Conservation (phyloP, 2,329 filamentous ascomycete genomes). For the Thielaviopsis euricoi region DNA sequence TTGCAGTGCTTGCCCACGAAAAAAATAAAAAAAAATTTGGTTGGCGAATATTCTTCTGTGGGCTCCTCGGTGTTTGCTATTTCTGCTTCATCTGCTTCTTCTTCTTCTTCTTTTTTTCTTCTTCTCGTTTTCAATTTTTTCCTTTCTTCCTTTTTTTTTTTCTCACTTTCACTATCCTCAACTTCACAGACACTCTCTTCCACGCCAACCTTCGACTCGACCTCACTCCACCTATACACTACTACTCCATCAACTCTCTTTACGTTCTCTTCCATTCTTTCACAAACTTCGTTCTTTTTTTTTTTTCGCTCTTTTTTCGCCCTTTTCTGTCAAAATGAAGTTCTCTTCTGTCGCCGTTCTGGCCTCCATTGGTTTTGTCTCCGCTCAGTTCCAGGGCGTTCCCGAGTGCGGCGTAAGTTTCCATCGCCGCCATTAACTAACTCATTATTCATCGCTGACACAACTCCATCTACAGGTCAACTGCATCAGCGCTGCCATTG, state of each 20-base stretch:
- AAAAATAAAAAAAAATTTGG: not conserved
- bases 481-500: slow-evolving; percentile 22
- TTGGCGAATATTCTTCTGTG: not conserved
- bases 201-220: not conserved
- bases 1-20: not conserved
- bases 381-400: slow-evolving; percentile 22
- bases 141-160: not conserved
- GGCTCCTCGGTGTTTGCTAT: not conserved
- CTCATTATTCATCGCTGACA: not conserved
- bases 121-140: not conserved
- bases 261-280: not conserved
- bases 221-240: not conserved
- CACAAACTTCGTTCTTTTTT: not conserved
- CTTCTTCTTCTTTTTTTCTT: not conserved
- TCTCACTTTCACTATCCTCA: not conserved
- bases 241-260: not conserved
- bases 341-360: slow-evolving; percentile 16
- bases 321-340: slow-evolving; percentile 24
- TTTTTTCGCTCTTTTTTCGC: not conserved
- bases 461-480: slow-evolving; percentile 14
- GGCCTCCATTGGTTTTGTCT: slow-evolving; percentile 20
- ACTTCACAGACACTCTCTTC: not conserved
- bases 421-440: not conserved
- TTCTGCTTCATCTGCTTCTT: not conserved
- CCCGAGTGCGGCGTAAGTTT: slow-evolving; percentile 26